phyloP scores from a whole-genome alignment of 2,329 filamentous ascomycete genomes.

The Colletotrichum musae region DNA sequence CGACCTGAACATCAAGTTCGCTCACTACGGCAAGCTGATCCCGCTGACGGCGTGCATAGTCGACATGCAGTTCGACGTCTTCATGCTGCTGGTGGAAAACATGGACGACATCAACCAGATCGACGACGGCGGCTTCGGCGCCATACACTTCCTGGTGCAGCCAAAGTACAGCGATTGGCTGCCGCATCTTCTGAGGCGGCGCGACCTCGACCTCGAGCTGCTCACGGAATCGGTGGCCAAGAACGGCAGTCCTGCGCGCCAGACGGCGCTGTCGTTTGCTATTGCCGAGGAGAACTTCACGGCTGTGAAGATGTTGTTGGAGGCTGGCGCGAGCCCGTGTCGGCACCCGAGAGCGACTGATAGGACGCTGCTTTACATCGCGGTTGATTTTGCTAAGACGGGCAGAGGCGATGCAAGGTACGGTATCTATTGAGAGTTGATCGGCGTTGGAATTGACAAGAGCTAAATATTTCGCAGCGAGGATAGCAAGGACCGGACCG shows the following conservation, averaged over 20 bases:
- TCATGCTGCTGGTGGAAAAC: slow-evolving; percentile 24
- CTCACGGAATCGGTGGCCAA: background rate
- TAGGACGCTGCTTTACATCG: slow-evolving; percentile 21
- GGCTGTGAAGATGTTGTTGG: slow-evolving; percentile 42
- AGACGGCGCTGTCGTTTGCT: slow-evolving; percentile 43
- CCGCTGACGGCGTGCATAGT: slow-evolving; percentile 40
- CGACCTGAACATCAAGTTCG: slow-evolving; percentile 24
- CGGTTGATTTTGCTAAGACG: slow-evolving; percentile 9
- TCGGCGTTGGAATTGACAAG: background rate
- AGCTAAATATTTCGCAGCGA: background rate
- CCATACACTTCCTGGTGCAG: slow-evolving; percentile 39
- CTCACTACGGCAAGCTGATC: background rate
- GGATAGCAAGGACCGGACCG: background rate
- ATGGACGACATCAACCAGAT: slow-evolving; percentile 29
- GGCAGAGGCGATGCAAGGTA: background rate
- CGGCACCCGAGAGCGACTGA: slow-evolving; percentile 13
- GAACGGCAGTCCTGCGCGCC: background rate
- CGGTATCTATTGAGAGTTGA: too few species aligned
- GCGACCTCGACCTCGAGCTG: slow-evolving; percentile 30
- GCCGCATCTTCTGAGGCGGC: slow-evolving; percentile 20
- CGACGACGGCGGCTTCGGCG: slow-evolving; percentile 40
- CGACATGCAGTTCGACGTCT: slow-evolving; percentile 35
- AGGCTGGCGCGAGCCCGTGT: slow-evolving; percentile 43
- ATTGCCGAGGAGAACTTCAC: slow-evolving; percentile 36
- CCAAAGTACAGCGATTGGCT: slow-evolving; percentile 39